Conservation (phyloP, 805 yeast species). For the Spencermartinsiella europaea region DNA sequence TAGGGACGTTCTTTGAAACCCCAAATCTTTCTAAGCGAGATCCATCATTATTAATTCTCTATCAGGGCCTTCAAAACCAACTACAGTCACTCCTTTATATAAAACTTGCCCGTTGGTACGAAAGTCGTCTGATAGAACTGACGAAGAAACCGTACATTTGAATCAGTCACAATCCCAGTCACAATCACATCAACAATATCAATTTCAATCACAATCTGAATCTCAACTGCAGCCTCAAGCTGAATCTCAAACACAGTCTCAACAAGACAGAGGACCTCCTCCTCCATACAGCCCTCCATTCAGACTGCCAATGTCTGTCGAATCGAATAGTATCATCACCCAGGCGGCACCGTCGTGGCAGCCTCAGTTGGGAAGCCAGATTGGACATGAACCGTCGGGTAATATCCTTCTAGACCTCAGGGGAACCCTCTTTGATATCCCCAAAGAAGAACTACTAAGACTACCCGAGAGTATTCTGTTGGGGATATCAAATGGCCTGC, state of each 20-base stretch:
- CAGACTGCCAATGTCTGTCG: conserved; percentile 22
- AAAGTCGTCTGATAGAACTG: background rate
- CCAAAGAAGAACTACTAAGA: conserved; percentile 85
- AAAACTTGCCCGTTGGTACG: too few relatives aligned
- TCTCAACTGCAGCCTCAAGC: background rate
- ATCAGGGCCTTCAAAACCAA: conserved; percentile 8
- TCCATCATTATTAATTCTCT: conserved; percentile 1
- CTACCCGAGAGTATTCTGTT: conserved; percentile 85
- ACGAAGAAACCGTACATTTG: background rate
- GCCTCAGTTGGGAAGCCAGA: conserved; percentile 3
- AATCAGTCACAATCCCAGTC: background rate
- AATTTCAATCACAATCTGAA: background rate
- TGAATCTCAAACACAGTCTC: background rate
- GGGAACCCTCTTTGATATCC: conserved; percentile 66
- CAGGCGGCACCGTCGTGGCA: conserved; percentile 49
- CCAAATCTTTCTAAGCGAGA: too few relatives aligned
- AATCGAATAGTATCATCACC: conserved; percentile 47
- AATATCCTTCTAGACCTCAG: conserved; percentile 74
- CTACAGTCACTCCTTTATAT: conserved; percentile 15
- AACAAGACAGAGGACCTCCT: conserved; percentile 14
- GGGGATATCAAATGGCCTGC: conserved; percentile 87
- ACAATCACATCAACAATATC: background rate
- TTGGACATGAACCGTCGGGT: conserved; percentile 23
- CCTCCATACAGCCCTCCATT: conserved; percentile 26
- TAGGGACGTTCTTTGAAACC: too few relatives aligned